Percentiles rank a stretch among this genome's conserved stretches.
Evolutionary conservation across 495 filamentous ascomycete genomes (phyloP).

Genomic region (Xylaria sp.): DNA sequence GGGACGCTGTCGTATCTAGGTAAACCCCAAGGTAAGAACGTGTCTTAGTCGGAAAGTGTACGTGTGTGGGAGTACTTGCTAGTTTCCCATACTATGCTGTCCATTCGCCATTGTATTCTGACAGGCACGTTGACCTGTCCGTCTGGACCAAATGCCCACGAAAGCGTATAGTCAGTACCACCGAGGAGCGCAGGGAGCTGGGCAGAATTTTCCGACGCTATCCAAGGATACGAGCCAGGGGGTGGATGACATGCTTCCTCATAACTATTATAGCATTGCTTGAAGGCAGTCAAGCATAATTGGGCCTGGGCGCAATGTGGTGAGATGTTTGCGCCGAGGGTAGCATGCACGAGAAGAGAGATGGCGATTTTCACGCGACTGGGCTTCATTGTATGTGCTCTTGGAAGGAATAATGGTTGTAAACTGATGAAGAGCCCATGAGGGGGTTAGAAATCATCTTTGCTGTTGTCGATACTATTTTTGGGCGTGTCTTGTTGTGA

Average conservation of each 20-base stretch:
- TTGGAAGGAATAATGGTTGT: background rate
- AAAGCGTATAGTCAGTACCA: background rate
- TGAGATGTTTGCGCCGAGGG: background rate
- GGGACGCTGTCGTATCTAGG: constrained; percentile 1
- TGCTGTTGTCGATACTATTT: background rate
- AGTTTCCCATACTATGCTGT: constrained; percentile 2
- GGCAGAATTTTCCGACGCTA: background rate
- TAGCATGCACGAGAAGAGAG: background rate
- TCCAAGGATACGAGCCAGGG: background rate
- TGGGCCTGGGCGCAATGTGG: background rate
- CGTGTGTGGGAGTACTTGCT: background rate
- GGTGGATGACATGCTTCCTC: background rate
- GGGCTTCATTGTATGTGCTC: background rate
- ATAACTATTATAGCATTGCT: background rate
- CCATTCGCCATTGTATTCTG: constrained; percentile 7
- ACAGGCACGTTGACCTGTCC: background rate
- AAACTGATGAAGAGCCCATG: background rate
- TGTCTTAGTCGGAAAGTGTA: background rate
- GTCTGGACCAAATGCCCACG: background rate
- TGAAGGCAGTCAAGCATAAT: constrained; percentile 6
- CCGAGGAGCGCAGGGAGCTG: background rate
- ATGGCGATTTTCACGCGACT: background rate
- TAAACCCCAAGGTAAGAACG: background rate
- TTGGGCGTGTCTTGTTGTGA: background rate
- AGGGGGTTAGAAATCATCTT: background rate